Evolutionary conservation across 139 green algal genomes (phyloP).

Genomic region (Mychonastes homosphaera): DNA sequence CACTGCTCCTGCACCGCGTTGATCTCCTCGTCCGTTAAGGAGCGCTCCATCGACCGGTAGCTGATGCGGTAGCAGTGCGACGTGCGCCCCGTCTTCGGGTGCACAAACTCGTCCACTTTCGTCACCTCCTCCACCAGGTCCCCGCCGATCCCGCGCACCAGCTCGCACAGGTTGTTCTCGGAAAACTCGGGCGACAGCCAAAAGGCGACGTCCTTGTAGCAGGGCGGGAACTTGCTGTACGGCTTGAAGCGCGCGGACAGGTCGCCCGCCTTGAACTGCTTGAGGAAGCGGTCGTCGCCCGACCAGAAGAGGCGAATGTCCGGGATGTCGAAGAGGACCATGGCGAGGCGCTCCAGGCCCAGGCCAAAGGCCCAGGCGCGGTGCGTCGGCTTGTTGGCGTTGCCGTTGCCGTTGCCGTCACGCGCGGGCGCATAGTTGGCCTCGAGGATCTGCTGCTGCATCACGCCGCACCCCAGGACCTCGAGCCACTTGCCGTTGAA

Average conservation of each 20-base stretch:
- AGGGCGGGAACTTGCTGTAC: slow-evolving; percentile 91
- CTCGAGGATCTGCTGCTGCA: slow-evolving; percentile 86
- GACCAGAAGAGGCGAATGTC: slow-evolving; percentile 97
- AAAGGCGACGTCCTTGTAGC: slow-evolving; percentile 97
- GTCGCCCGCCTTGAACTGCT: slow-evolving; percentile 67
- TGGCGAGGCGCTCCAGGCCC: slow-evolving; percentile 92
- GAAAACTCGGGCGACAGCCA: slow-evolving; percentile 85
- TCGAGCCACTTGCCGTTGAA: slow-evolving; percentile 98
- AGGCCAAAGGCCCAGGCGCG: slow-evolving; percentile 87
- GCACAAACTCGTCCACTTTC: slow-evolving; percentile 92
- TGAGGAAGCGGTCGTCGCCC: slow-evolving; percentile 76
- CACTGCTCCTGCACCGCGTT: slow-evolving; percentile 83
- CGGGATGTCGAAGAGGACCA: slow-evolving; percentile 97
- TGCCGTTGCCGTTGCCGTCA: neutral
- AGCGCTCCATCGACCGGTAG: slow-evolving; percentile 85
- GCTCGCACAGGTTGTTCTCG: slow-evolving; percentile 99
- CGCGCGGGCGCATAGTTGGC: slow-evolving; percentile 32
- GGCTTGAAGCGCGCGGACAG: slow-evolving; percentile 80
- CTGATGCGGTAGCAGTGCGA: slow-evolving; percentile 94
- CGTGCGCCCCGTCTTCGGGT: slow-evolving; percentile 81
- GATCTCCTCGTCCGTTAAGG: slow-evolving; percentile 95
- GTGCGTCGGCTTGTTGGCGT: slow-evolving; percentile 6
- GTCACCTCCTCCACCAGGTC: slow-evolving; percentile 93
- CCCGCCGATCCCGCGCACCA: slow-evolving; percentile 64
- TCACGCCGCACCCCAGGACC: slow-evolving; percentile 93